Percentiles rank a stretch among this genome's conserved stretches.
phyloP scores from a whole-genome alignment of 2,329 filamentous ascomycete genomes.

The Ophiostoma triangulosporum region DNA sequence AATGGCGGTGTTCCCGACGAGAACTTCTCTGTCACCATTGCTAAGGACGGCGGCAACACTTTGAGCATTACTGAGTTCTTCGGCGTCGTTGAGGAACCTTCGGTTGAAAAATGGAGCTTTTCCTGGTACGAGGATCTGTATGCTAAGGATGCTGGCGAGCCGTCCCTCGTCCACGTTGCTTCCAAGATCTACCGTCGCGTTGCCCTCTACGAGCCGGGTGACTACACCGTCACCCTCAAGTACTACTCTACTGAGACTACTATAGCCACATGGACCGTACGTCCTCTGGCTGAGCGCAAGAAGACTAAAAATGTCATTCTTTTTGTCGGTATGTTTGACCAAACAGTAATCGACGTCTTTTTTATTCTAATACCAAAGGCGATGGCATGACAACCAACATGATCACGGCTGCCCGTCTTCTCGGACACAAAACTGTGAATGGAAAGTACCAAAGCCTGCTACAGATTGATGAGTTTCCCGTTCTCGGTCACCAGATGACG shows the following conservation, averaged over 20 bases:
- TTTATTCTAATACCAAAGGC: constrained; percentile 38
- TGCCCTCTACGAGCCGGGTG: constrained; percentile 63
- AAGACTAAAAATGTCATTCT: constrained; percentile 76
- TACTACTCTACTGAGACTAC: constrained; percentile 65
- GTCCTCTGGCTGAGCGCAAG: constrained; percentile 53
- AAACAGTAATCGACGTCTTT: background rate
- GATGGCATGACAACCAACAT: constrained; percentile 63
- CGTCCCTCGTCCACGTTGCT: constrained; percentile 66
- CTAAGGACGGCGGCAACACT: background rate
- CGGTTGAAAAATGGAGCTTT: constrained; percentile 62
- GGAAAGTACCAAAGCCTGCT: constrained; percentile 67
- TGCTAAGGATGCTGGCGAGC: constrained; percentile 53
- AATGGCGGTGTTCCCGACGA: constrained; percentile 16
- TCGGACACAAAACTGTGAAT: constrained; percentile 72
- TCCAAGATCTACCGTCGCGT: constrained; percentile 66
- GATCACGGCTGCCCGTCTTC: constrained; percentile 67
- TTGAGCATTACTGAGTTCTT: constrained; percentile 12
- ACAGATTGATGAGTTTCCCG: constrained; percentile 70
- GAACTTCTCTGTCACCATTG: constrained; percentile 2
- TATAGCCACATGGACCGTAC: constrained; percentile 62
- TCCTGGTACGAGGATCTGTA: constrained; percentile 78
- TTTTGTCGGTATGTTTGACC: constrained; percentile 29
- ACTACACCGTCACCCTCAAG: constrained; percentile 60
- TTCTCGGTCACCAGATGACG: constrained; percentile 81
- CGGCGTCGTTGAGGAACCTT: constrained; percentile 11